Evolutionary conservation across 306 rosid species (phyloP).

Genomic region (Mimosa pudica): DNA sequence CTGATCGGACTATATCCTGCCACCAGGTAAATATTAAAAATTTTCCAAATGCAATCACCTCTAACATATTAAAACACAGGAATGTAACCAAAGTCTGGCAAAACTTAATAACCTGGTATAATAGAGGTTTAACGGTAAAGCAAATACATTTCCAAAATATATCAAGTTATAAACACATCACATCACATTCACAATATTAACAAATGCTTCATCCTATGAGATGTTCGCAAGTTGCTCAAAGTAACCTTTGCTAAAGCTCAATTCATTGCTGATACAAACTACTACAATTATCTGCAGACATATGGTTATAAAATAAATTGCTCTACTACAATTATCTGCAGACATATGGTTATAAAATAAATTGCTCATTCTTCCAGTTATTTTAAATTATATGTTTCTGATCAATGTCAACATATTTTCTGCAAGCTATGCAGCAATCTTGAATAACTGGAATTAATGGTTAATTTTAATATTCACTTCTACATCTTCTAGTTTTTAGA

Average conservation of each 20-base stretch:
- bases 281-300: background rate
- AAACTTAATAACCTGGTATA: background rate
- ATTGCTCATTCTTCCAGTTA: background rate
- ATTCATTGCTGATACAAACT: background rate
- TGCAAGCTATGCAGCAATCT: background rate
- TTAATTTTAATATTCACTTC: background rate
- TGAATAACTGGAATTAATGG: background rate
- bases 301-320: background rate
- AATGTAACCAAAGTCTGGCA: background rate
- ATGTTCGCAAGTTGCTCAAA: background rate
- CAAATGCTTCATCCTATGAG: background rate
- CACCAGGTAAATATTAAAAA: slow-evolving; percentile 18
- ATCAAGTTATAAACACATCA: background rate
- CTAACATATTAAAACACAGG: background rate
- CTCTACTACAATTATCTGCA: no score
- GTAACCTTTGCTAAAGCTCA: background rate
- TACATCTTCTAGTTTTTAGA: background rate
- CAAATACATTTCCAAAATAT: background rate
- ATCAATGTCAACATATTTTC: background rate
- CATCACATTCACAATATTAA: background rate
- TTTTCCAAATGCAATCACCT: slow-evolving; percentile 3
- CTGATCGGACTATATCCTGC: slow-evolving; percentile 54
- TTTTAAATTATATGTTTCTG: background rate
- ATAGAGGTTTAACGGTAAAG: background rate
- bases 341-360: background rate